Evolutionary conservation across 2,329 filamentous ascomycete species (phyloP).

Genomic region (Ophiocordyceps camponoti-rufipedis): DNA sequence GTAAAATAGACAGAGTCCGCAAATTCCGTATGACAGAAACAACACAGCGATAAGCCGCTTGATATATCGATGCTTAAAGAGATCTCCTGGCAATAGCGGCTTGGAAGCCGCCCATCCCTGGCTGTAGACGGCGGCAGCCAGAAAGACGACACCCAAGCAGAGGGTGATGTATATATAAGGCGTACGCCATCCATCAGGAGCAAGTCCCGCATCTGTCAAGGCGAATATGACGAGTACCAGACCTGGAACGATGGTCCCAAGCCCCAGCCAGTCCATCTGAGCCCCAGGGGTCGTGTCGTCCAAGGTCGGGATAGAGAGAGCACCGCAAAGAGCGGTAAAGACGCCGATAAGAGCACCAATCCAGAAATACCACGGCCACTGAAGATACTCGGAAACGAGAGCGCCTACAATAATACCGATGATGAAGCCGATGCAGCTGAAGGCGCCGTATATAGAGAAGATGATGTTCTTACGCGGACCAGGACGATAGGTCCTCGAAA

Average conservation of each 20-base stretch:
- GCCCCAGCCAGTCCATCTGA: conserved; percentile 52
- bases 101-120: conserved; percentile 54
- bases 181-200: conserved; percentile 50
- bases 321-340: conserved; percentile 11
- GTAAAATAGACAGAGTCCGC: conserved; percentile 54
- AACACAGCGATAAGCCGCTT: conserved; percentile 42
- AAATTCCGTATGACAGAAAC: conserved; percentile 41
- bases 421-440: conserved; percentile 40
- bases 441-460: conserved; percentile 39
- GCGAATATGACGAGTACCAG: conserved; percentile 56
- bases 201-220: conserved; percentile 54
- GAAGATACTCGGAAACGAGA: conserved; percentile 37
- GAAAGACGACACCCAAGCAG: conserved; percentile 38
- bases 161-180: conserved; percentile 54
- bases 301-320: conserved; percentile 16
- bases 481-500: conserved; percentile 50
- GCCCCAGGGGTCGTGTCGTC: conserved; percentile 10
- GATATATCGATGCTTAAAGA: conserved; percentile 56
- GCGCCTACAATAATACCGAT: conserved; percentile 52
- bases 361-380: conserved; percentile 56
- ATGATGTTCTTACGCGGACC: conserved; percentile 55
- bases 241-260: conserved; percentile 41
- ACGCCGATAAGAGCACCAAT: conserved; percentile 31
- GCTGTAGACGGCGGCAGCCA: conserved; percentile 45
- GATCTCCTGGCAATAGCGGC: conserved; percentile 49